Conservation (phyloP, 108 stramenopile genomes). For the Discostella stelligeroides region DNA sequence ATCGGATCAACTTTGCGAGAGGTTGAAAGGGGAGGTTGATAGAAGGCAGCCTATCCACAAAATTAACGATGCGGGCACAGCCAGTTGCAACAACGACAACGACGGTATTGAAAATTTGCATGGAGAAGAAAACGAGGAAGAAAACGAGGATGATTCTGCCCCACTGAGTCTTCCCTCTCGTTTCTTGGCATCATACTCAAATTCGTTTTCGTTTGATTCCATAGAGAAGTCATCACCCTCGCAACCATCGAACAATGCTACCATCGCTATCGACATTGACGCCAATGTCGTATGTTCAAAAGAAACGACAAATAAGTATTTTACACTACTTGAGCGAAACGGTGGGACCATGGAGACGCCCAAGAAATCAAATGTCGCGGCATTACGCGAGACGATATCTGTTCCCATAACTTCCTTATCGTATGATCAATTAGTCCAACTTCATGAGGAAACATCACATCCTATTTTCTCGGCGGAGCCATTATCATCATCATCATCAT, state of each 20-base stretch:
- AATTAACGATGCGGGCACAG: neutral
- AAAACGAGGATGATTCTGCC: constrained; percentile 18
- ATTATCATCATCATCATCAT: constrained; percentile 6
- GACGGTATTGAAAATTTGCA: too few relatives aligned
- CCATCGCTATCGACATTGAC: neutral
- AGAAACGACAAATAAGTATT: neutral
- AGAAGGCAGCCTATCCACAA: neutral
- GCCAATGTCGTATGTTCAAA: neutral
- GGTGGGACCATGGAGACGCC: constrained; percentile 7
- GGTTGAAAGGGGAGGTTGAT: neutral
- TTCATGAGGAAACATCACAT: constrained; percentile 1
- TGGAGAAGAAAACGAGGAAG: neutral
- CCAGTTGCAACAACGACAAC: neutral
- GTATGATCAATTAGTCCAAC: constrained; percentile 7
- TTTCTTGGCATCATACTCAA: constrained; percentile 26
- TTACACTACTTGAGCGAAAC: neutral
- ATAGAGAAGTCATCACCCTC: constrained; percentile 4
- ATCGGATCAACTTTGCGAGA: neutral
- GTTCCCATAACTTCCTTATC: constrained; percentile 19
- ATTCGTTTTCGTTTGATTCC: constrained; percentile 24
- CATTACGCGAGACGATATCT: neutral
- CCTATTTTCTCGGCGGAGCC: neutral
- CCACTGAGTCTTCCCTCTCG: constrained; percentile 22
- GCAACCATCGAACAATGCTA: neutral
- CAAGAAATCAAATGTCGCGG: constrained; percentile 22